Evolutionary conservation across 2,329 filamentous ascomycete species (phyloP), one percentile per base, ranked within the genome.

Genomic region (Xylariomycetidae sp.): DNA sequence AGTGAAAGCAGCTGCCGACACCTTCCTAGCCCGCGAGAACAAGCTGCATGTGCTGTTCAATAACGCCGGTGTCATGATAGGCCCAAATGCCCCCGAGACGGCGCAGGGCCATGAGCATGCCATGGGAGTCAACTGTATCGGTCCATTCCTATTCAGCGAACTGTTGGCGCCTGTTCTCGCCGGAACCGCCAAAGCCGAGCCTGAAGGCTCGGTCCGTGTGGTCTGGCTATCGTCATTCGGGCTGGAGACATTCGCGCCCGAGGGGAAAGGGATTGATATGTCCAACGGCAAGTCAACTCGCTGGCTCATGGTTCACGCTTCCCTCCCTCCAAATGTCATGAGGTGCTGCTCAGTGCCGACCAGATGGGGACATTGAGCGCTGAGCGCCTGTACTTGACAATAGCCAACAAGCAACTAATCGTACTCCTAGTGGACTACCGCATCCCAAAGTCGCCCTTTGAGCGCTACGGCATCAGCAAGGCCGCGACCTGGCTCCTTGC

Each of bases 81-180:
- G 5, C 10, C 17, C 17, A 2, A 23, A 9, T 10, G 24, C 28
- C 10, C 14, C 19, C 5, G 24, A 25, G 19, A 40, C 38, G 8
- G 23, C 19, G 10, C 38, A 40, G 17, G 38, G 38, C 30, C 19
- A 37, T 14, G 34, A 37, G 17, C 8, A 28, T 5, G 26, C 23
- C 5, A 18, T 40, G 17, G 38, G 38, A 8, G 31, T 37, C 10
- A 40, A 40, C 34, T 32, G 28, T 31, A n/a, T 40, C 22, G 34
- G 19, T 6, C 20, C 38, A 8, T 31, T 23, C 16, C 28, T 40
- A 9, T 37, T 40, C 28, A 37, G 34, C 8, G 25, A 25, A 19
- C 34, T 40, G 4, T 25, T 37, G 2, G 37, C 38, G 1, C 38
- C 38, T 9, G 10, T 14, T 12, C 27, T 40, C 2, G 10, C 24